These are phyloP conservation scores for Pelargonium hybrid DNA, from an alignment of 441 rosid species.

Conservation along the genomic window DNA sequence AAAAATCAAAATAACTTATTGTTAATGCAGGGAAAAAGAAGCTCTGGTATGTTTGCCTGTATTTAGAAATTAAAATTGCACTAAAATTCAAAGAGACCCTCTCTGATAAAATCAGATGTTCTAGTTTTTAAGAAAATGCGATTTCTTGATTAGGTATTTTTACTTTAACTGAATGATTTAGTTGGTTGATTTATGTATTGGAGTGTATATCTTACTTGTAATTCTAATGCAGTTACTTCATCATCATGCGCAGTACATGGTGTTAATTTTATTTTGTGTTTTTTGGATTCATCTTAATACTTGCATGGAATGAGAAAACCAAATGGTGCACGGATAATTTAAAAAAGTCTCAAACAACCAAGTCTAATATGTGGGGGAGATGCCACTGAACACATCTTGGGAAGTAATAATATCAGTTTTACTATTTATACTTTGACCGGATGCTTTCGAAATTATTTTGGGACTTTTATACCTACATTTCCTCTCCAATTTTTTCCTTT, in stretches of 20 bases:
- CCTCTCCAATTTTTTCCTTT: background rate
- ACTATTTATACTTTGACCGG: background rate
- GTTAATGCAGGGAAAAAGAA: background rate
- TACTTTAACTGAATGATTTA: background rate
- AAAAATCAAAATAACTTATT: background rate
- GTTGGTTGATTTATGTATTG: background rate
- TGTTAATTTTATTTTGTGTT: too few relatives aligned
- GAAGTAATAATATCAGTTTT: background rate
- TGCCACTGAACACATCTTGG: background rate
- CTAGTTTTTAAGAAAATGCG: background rate
- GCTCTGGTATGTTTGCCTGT: background rate
- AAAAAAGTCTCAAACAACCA: background rate
- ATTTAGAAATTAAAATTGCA: background rate
- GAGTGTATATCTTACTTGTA: background rate
- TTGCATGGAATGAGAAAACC: background rate
- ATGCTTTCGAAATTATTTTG: background rate
- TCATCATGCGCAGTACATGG: background rate
- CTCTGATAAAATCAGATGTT: background rate
- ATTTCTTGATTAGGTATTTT: background rate
- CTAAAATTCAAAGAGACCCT: background rate
- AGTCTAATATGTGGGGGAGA: background rate
- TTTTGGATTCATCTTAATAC: background rate
- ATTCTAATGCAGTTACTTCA: background rate
- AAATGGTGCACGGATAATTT: background rate
- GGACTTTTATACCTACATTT: background rate